Evolutionary conservation across 148 eudicot genomes (phyloP), one percentile per base, ranked within the genome.

Genomic region (Rhododendron williamsianum): DNA sequence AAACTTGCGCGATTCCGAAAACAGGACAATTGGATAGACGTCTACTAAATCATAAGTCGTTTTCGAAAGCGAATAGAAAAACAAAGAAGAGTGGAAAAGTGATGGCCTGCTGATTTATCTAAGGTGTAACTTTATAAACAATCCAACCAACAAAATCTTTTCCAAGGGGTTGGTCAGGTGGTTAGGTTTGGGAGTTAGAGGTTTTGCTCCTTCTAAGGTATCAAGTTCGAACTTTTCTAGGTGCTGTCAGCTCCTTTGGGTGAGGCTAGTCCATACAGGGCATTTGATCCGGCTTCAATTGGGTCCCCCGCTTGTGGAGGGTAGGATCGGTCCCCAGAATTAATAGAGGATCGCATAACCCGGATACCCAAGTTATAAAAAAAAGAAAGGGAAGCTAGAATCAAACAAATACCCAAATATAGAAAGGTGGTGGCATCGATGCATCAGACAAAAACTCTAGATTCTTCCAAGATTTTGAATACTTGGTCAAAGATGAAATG

Each of bases 51-150:
- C 43, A 10, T 23, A 4, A 27, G 11, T 78, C 49, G 12, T 78
- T 43, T 76, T 35, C 45, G 25, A 46, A 78, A 10, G 9, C 10
- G 11, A 16, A n/a, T 78, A 48, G 49, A 41, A 51, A 23, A 4
- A 25, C 38, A 1, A 5, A 6, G 18, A 51, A 23, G 30, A 27
- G 58, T 10, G 35, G 33, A 48, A 30, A 46, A 52, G 6, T 30
- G 51, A 49, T 48, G 54, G 81, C 13, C 58, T 58, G 81, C 81
- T 51, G 81, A 51, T 51, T 78, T 49, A 78, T n/a, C 49, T 48
- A 46, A 12, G 4, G 36, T 48, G 10, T 11, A 12, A 78, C 35
- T 9, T 67, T 10, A 10, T 67, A 25, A 25, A 10, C 13, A 3
- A 25, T 67, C 73, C 33, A 9, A 7, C 25, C 69, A 23, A 23